phyloP scores from a whole-genome alignment of 2,329 filamentous ascomycete genomes.

The Chaetomium sp. region DNA sequence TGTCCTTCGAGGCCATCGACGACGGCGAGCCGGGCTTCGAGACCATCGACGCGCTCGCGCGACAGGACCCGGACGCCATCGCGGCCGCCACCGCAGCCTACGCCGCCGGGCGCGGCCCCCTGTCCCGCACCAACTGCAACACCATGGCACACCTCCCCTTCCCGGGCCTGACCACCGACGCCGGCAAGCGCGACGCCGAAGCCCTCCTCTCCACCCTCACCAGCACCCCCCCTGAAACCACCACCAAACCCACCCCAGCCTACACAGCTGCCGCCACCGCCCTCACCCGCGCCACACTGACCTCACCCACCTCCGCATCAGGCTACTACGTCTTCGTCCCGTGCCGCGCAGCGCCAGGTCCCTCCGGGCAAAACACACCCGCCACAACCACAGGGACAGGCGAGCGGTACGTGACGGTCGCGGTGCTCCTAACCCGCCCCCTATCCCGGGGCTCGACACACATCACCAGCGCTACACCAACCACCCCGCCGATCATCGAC shows the following conservation, averaged over 20 bases:
- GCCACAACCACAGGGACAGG: conserved; percentile 27
- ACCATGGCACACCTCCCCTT: conserved; percentile 18
- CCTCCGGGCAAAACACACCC: conserved; percentile 31
- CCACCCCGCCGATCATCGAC: conserved; percentile 48
- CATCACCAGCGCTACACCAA: conserved; percentile 42
- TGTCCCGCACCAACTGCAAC: conserved; percentile 23
- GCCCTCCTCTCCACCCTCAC: not conserved
- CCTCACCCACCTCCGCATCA: conserved; percentile 9
- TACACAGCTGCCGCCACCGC: not conserved
- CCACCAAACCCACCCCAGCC: not conserved
- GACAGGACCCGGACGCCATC: conserved; percentile 18
- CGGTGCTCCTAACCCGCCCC: conserved; percentile 62
- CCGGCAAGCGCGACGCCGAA: conserved; percentile 8
- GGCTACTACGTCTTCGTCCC: conserved; percentile 20
- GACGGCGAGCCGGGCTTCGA: conserved; percentile 11
- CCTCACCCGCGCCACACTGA: conserved; percentile 1
- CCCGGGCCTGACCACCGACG: conserved; percentile 11
- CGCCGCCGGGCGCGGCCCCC: conserved; percentile 17
- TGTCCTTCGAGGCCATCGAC: conserved; percentile 25
- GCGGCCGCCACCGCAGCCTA: conserved; percentile 21
- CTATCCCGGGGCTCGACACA: conserved; percentile 62
- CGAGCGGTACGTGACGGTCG: conserved; percentile 58
- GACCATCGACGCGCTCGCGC: conserved; percentile 20
- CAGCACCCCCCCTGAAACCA: not conserved
- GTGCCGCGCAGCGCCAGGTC: too few relatives aligned